phyloP scores from a whole-genome alignment of 441 rosid species.

The Erysimum cheiri region DNA sequence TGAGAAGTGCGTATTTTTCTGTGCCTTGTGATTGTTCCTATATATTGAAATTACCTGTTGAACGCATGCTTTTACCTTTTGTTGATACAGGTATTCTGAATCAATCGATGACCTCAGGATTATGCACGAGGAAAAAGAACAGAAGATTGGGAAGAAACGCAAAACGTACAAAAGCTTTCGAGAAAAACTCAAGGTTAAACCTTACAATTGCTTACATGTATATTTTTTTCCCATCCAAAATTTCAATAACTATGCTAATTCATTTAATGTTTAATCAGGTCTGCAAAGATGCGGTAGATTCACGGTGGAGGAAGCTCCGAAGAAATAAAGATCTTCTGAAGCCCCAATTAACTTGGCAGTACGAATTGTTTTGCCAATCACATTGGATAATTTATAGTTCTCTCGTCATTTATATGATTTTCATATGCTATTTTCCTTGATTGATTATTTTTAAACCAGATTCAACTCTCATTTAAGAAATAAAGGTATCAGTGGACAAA shows the following conservation, averaged over 20 bases:
- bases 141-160: conserved; percentile 65
- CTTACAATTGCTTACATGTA: conserved; percentile 5
- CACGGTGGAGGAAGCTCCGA: conserved; percentile 64
- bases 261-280: conserved; percentile 43
- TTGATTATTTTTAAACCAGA: conserved; percentile 50
- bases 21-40: conserved; percentile 4
- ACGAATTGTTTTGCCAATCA: conserved; percentile 40
- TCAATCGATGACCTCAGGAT: conserved; percentile 85
- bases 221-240: background rate
- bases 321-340: conserved; percentile 60
- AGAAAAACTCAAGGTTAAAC: conserved; percentile 70
- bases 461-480: conserved; percentile 80
- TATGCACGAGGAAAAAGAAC: conserved; percentile 65
- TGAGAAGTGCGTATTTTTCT: conserved; percentile 56
- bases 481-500: conserved; percentile 87
- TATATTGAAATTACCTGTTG: background rate
- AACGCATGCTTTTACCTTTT: conserved; percentile 24
- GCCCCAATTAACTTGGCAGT: conserved; percentile 76
- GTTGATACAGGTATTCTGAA: conserved; percentile 71
- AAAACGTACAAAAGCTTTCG: conserved; percentile 58
- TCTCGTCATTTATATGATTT: conserved; percentile 25
- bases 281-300: conserved; percentile 55
- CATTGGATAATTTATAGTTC: conserved; percentile 12
- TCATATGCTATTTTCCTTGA: conserved; percentile 22
- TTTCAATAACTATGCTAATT: background rate